Evolutionary conservation across 306 rosid species (phyloP).

Genomic region (Malus fusca): DNA sequence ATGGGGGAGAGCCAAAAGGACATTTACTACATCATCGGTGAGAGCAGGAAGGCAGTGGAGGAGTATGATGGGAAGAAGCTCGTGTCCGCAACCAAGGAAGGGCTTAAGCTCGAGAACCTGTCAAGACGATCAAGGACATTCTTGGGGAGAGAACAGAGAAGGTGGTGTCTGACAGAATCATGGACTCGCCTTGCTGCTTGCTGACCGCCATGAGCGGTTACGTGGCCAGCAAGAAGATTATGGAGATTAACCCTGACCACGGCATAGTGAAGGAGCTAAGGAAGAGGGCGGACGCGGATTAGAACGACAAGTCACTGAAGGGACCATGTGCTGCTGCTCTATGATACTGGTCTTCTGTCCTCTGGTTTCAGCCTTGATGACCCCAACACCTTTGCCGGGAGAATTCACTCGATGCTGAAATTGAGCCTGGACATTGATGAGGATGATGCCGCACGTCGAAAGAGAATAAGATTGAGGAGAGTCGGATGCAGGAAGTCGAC

Average conservation of each 20-base stretch:
- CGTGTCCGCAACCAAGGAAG: constrained; percentile 23
- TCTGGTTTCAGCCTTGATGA: constrained; percentile 25
- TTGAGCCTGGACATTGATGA: constrained; percentile 17
- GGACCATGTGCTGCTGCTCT: constrained; percentile 21
- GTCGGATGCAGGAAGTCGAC: constrained; percentile 17
- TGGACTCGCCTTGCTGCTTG: constrained; percentile 20
- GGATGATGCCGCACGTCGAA: neutral
- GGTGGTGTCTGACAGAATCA: constrained; percentile 20
- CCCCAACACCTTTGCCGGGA: constrained; percentile 16
- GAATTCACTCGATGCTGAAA: constrained; percentile 26
- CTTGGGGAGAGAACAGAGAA: constrained; percentile 29
- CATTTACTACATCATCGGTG: constrained; percentile 22
- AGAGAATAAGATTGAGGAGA: constrained; percentile 13
- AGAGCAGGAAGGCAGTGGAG: constrained; percentile 26
- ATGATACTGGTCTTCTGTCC: constrained; percentile 13
- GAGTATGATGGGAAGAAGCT: constrained; percentile 34
- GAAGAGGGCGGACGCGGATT: constrained; percentile 12
- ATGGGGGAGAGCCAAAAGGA: constrained; percentile 26
- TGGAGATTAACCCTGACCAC: constrained; percentile 29
- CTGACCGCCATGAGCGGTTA: constrained; percentile 18
- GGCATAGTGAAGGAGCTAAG: constrained; percentile 18
- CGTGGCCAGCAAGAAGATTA: constrained; percentile 31
- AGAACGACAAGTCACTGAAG: constrained; percentile 20
- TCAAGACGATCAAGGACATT: constrained; percentile 24
- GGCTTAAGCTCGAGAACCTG: constrained; percentile 22